Conservation (phyloP, 805 yeast species). For the Tetrapisispora taiwanensis region DNA sequence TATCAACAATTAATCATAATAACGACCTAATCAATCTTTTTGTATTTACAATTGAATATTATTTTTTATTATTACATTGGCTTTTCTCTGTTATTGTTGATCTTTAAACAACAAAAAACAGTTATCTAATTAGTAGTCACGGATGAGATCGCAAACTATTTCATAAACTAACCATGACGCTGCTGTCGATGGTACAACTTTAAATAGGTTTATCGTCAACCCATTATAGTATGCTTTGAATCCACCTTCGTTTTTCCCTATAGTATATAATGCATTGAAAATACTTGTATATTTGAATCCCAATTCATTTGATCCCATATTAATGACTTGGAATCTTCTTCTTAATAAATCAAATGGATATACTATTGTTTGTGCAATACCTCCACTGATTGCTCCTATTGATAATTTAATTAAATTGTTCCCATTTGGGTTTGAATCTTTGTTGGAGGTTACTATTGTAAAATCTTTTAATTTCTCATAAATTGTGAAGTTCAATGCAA, state of each 20-base stretch:
- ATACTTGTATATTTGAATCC: constrained; percentile 80
- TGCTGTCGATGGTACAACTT: constrained; percentile 93
- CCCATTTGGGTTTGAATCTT: constrained; percentile 22
- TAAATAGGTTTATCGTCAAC: constrained; percentile 69
- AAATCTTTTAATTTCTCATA: constrained; percentile 71
- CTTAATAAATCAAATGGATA: constrained; percentile 88
- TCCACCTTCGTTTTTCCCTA: constrained; percentile 61
- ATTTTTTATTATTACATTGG: neutral
- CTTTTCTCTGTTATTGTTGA: too few relatives aligned
- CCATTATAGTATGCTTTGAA: constrained; percentile 62
- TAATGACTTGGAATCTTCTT: constrained; percentile 82
- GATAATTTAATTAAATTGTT: constrained; percentile 44
- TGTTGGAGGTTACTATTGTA: constrained; percentile 24
- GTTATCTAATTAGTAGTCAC: neutral
- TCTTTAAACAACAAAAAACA: too few relatives aligned
- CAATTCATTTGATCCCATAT: constrained; percentile 58
- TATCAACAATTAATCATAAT: too few relatives aligned
- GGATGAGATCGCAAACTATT: constrained; percentile 36
- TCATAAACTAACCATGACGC: constrained; percentile 88
- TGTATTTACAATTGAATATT: neutral
- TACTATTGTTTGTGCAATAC: constrained; percentile 79
- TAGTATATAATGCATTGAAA: constrained; percentile 58
- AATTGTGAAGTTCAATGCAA: constrained; percentile 82
- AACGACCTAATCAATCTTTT: too few relatives aligned
- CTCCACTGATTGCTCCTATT: constrained; percentile 83